Evolutionary conservation across 257 asterid genomes (phyloP).

Genomic region (Fraxinus quadrangulata): DNA sequence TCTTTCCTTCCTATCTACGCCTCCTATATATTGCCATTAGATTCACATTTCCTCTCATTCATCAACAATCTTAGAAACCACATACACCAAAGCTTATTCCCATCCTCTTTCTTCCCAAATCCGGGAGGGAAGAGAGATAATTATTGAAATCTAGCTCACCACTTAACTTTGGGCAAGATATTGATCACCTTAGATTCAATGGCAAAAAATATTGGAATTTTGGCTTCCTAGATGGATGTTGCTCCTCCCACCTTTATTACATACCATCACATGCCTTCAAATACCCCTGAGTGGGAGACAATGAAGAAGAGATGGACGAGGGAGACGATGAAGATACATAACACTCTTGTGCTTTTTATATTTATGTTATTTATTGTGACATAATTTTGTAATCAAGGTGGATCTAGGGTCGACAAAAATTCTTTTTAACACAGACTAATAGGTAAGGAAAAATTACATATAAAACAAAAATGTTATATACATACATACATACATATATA

Average conservation of each 20-base stretch:
- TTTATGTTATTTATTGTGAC: too few species aligned
- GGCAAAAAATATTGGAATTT: background rate
- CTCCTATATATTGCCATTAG: too few species aligned
- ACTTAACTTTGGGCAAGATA: too few species aligned
- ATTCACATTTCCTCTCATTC: background rate
- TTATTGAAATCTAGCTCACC: background rate
- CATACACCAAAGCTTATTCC: background rate
- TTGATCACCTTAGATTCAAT: background rate
- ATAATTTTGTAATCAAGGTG: too few species aligned
- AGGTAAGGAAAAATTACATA: too few species aligned
- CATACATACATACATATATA: too few species aligned
- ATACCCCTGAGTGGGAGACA: slow-evolving; percentile 23
- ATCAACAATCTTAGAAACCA: background rate
- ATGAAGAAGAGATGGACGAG: slow-evolving; percentile 24
- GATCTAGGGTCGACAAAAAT: too few species aligned
- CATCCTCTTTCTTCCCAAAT: slow-evolving; percentile 27
- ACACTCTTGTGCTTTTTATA: background rate
- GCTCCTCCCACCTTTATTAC: slow-evolving; percentile 23
- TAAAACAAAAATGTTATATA: too few species aligned
- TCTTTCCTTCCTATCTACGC: too few species aligned
- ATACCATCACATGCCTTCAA: slow-evolving; percentile 21
- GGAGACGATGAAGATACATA: slow-evolving; percentile 20
- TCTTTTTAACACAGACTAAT: too few species aligned
- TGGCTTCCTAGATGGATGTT: slow-evolving; percentile 29
- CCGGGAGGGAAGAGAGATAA: slow-evolving; percentile 19